These are phyloP conservation scores for Barnettozyma pratensis DNA, from an alignment of 805 yeast genomes.

Conservation along the genomic window DNA sequence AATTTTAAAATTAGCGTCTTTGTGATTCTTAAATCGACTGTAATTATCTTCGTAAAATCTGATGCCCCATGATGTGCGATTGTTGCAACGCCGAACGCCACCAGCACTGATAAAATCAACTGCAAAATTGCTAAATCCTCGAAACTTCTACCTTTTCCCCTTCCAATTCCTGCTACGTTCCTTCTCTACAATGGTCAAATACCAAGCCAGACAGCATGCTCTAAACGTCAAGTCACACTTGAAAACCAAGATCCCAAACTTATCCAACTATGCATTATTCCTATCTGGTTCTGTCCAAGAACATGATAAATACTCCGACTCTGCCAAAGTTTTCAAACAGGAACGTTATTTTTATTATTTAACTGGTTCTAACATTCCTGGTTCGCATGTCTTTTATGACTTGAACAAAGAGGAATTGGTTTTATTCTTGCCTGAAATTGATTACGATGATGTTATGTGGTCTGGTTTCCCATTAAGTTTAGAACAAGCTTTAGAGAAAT, in stretches of 20 bases:
- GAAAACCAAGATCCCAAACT: slow-evolving; percentile 19
- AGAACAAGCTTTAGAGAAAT: slow-evolving; percentile 59
- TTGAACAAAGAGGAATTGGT: slow-evolving; percentile 50
- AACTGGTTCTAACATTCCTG: slow-evolving; percentile 78
- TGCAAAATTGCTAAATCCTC: no score
- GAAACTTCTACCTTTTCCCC: no score
- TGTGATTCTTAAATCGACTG: no score
- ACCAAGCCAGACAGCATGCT: slow-evolving; percentile 84
- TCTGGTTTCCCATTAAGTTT: slow-evolving; percentile 76
- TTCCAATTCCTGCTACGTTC: neutral
- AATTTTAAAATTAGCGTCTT: no score
- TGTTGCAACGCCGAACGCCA: no score
- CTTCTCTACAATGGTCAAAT: slow-evolving; percentile 36
- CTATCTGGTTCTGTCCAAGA: slow-evolving; percentile 57
- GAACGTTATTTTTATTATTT: slow-evolving; percentile 86
- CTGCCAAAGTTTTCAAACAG: slow-evolving; percentile 74
- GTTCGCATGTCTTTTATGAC: slow-evolving; percentile 61
- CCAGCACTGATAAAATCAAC: no score
- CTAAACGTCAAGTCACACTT: slow-evolving; percentile 41
- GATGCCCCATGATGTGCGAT: no score
- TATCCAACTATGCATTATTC: slow-evolving; percentile 39
- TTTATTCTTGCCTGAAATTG: slow-evolving; percentile 77
- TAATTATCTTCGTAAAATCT: no score
- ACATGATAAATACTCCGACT: slow-evolving; percentile 74
- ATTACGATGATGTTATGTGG: slow-evolving; percentile 93